phyloP scores from a whole-genome alignment of 176 grass and related monocot genomes.

The Oryza brachyantha region DNA sequence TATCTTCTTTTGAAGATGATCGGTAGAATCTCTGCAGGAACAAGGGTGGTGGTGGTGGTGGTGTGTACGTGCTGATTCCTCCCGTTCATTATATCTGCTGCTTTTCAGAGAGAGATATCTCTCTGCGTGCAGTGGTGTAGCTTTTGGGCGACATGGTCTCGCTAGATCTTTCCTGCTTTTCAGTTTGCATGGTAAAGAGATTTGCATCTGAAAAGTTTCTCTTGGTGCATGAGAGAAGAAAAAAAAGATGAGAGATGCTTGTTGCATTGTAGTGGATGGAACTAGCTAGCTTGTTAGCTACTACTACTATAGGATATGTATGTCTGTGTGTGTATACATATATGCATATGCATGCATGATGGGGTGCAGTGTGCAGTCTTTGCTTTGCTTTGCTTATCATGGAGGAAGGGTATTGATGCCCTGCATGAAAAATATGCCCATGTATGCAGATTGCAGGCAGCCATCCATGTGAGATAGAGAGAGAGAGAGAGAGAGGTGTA shows the following conservation, averaged over 20 bases:
- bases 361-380: slow-evolving; percentile 13
- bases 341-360: neutral
- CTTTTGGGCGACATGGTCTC: slow-evolving; percentile 43
- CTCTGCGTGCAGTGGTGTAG: slow-evolving; percentile 19
- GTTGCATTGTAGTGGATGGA: neutral
- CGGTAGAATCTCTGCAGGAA: slow-evolving; percentile 11
- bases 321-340: too few relatives aligned
- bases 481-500: neutral
- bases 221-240: slow-evolving; percentile 9
- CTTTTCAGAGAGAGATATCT: slow-evolving; percentile 26
- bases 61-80: slow-evolving; percentile 1
- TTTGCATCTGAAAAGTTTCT: slow-evolving; percentile 65
- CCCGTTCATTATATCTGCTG: neutral
- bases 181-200: slow-evolving; percentile 60
- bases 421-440: neutral
- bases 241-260: neutral
- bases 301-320: neutral
- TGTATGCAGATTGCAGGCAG: too few relatives aligned
- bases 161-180: slow-evolving; percentile 44
- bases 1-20: slow-evolving; percentile 28
- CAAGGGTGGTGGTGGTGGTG: slow-evolving; percentile 20
- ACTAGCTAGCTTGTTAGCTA: neutral
- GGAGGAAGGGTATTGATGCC: slow-evolving; percentile 40
- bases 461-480: neutral
- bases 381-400: slow-evolving; percentile 40